Evolutionary conservation across 768 basidiomycete genomes (phyloP), one percentile per base, ranked within the genome.

Genomic region (Pisolithus orientalis): DNA sequence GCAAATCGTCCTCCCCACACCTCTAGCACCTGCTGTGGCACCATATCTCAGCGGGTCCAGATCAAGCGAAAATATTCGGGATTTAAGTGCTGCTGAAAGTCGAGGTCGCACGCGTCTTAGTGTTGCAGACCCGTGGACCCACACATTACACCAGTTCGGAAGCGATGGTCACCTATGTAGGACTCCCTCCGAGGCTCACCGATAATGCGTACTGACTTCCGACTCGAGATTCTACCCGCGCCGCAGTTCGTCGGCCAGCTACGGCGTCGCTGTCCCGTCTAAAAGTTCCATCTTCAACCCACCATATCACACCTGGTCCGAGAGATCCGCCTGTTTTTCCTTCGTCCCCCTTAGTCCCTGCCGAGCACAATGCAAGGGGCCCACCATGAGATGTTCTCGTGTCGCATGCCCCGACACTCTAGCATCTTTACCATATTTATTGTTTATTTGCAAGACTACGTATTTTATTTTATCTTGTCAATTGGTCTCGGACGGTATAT

Each of bases 1-100:
- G 49, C 80, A 87, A 58, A 82, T 90, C 49, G 68, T 90, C 14
- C 71, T 88, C 4, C 88, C 88, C 0, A 65, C 78, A 1, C 87
- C 86, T 2, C 75, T 90, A 16, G 79, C 78, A 1, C 71, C 76
- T 10, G 63, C 64, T 39, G 64, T 74, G n/a, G 59, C 47, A 25
- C 64, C 57, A 14, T 50, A 53, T 25, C 13, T 49, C n/a, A 52
- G 57, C 51, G 50, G 51, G 46, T 25, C 58, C 50, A 49, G 51
- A 45, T 25, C 51, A 24, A 61, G 29, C 29, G 40, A 39, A 49
- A 45, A 44, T 51, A 50, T 59, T n/a, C 52, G 25, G 27, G 49
- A 32, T 37, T 55, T 42, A 14, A 46, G 44, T 43, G 50, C 28
- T 58, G 57, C 40, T 43, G 54, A 7, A 59, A 53, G 32, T 39